Evolutionary conservation across 1,139 yeast genomes (phyloP).

Genomic region (Hyphopichia fennica): DNA sequence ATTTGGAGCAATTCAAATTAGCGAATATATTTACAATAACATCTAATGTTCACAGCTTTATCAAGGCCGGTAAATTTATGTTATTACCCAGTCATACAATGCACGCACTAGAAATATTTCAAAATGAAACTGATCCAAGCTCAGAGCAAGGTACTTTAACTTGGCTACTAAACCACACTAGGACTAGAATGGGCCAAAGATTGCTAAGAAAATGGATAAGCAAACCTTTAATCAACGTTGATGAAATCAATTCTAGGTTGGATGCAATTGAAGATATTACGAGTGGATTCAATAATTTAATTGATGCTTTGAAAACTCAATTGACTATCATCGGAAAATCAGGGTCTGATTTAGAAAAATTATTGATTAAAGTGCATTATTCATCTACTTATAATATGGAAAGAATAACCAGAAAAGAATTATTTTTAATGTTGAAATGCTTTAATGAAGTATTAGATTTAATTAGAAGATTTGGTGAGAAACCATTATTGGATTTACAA

Average conservation of each 20-base stretch:
- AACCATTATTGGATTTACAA: constrained; percentile 11
- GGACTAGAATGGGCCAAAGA: constrained; percentile 74
- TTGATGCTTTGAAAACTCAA: constrained; percentile 52
- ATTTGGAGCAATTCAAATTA: constrained; percentile 64
- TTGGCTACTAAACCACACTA: constrained; percentile 79
- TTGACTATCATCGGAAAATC: constrained; percentile 34
- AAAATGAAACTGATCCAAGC: constrained; percentile 55
- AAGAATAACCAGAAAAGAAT: constrained; percentile 63
- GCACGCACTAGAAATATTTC: constrained; percentile 70
- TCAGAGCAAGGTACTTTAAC: constrained; percentile 66
- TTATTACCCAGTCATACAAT: constrained; percentile 67
- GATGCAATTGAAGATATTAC: constrained; percentile 65
- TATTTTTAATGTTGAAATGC: constrained; percentile 57
- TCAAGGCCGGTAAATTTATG: constrained; percentile 54
- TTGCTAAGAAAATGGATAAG: constrained; percentile 70
- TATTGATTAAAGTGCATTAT: constrained; percentile 68
- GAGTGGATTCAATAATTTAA: constrained; percentile 40
- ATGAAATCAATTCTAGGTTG: constrained; percentile 56
- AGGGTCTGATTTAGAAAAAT: constrained; percentile 61
- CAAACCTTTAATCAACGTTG: constrained; percentile 60
- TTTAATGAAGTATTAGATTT: constrained; percentile 39
- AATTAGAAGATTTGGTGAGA: constrained; percentile 24
- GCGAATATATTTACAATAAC: constrained; percentile 55
- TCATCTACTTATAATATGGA: constrained; percentile 33
- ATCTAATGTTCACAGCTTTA: constrained; percentile 50